Evolutionary conservation across 2,329 filamentous ascomycete genomes (phyloP), one percentile per base, ranked within the genome.

Genomic region (Aspergillus ibericus): DNA sequence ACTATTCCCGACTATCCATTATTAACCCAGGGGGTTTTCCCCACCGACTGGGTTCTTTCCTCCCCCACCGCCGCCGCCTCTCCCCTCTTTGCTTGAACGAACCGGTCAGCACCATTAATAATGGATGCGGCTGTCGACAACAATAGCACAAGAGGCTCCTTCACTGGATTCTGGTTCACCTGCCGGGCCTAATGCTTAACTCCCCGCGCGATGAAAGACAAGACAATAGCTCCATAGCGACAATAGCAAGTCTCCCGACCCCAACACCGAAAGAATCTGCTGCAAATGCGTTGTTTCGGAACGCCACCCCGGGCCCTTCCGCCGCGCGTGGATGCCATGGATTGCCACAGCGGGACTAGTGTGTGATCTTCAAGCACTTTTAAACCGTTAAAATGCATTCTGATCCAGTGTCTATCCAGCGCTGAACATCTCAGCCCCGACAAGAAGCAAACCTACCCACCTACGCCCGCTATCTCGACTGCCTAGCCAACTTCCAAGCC

Each of bases 221-320:
- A 42, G 18, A 42, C 38, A 18, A 42, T 42, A 22, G 38, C 18
- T 42, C 18, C 5, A 42, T 13, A 15, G 6, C 10, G 10, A 42
- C 38, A 13, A 22, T 42, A 5, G 18, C 38, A 12, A 22, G 38
- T 15, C 18, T 42, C n/a, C 36, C 6, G n/a, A 8, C 15, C n/a
- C 16, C n/a, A 40, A 18, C n/a, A 18, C 36, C 36, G n/a, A 18
- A 10, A 48, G 25, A 48, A 8, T 29, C 25, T 29, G 44, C 22
- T 48, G 44, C 44, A 48, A 32, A 29, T 27, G n/a, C 22, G 15
- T 32, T 29, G 15, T 48, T 48, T 29, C 25, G 25, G 25, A 48
- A 48, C 44, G 44, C 44, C 44, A 48, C 60, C 53, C 62, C 59
- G 63, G 62, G 53, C 53, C 55, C 54, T 63, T 66, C 63, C 62